A percentile compares a stretch with the other conserved stretches of the same genome.
Conservation (phyloP, 1,139 yeast genomes). For the Blastobotrys persicus region DNA sequence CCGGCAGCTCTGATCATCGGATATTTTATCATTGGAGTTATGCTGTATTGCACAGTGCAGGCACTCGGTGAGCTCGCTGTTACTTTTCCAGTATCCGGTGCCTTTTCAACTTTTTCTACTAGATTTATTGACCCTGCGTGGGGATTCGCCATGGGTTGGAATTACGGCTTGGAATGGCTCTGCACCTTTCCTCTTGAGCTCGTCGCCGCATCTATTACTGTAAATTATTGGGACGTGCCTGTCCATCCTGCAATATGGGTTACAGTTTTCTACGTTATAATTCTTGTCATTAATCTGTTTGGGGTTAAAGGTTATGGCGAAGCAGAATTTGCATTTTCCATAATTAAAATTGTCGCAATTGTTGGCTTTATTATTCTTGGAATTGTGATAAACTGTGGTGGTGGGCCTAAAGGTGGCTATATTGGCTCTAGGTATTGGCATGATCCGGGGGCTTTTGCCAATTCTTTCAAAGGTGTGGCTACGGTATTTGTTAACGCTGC, state of each 20-base stretch:
- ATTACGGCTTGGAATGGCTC: constrained; percentile 74
- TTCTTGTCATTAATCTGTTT: constrained; percentile 56
- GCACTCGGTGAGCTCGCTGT: constrained; percentile 86
- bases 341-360: constrained; percentile 57
- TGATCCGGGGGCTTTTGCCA: constrained; percentile 59
- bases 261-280: constrained; percentile 58
- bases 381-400: constrained; percentile 60
- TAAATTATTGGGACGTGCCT: constrained; percentile 61
- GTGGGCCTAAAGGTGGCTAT: constrained; percentile 63
- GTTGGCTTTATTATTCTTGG: constrained; percentile 63
- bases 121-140: constrained; percentile 70
- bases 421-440: constrained; percentile 64
- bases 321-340: constrained; percentile 60
- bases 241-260: constrained; percentile 63
- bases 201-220: constrained; percentile 72
- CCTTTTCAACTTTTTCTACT: constrained; percentile 68
- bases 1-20: constrained; percentile 81
- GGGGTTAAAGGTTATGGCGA: constrained; percentile 76
- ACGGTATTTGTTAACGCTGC: constrained; percentile 81
- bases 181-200: constrained; percentile 71
- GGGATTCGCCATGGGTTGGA: constrained; percentile 85
- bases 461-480: constrained; percentile 77
- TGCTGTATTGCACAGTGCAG: constrained; percentile 70
- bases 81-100: constrained; percentile 74
- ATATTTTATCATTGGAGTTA: constrained; percentile 63